phyloP scores from a whole-genome alignment of 306 rosid species.

The Cucurbita ficifolia region DNA sequence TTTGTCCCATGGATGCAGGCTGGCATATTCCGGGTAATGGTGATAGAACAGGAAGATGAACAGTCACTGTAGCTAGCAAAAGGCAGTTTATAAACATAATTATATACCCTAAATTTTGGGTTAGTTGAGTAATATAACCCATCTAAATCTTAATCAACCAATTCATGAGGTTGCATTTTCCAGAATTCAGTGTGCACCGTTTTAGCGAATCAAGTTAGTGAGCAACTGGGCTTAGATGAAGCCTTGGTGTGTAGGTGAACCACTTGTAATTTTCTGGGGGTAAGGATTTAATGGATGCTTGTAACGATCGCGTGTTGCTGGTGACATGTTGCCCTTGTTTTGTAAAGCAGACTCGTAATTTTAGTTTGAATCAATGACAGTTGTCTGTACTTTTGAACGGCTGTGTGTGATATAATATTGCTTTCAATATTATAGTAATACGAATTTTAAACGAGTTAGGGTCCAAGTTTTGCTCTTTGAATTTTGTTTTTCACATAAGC shows the following conservation, averaged over 20 bases:
- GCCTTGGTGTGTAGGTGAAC: background rate
- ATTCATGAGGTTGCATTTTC: background rate
- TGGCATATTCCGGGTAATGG: slow-evolving; percentile 4
- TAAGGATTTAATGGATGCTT: background rate
- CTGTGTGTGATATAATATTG: background rate
- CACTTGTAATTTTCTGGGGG: background rate
- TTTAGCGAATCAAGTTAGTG: background rate
- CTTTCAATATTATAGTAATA: too few relatives aligned
- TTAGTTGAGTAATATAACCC: background rate
- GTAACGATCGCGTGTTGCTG: background rate
- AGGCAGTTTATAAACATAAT: background rate
- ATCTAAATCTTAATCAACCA: background rate
- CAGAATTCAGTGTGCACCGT: background rate
- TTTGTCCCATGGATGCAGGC: background rate
- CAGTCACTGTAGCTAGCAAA: background rate
- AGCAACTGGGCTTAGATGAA: background rate
- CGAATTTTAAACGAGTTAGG: too few relatives aligned
- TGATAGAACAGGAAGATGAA: background rate
- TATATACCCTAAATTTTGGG: background rate
- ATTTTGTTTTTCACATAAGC: too few relatives aligned
- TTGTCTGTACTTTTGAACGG: background rate
- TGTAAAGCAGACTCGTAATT: background rate
- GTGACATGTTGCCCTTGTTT: background rate
- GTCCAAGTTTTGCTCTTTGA: too few relatives aligned
- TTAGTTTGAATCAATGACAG: background rate